Base-by-base conservation (phyloP, 2,329 filamentous ascomycete genomes). In the Aureobasidium mangrovei region DNA sequence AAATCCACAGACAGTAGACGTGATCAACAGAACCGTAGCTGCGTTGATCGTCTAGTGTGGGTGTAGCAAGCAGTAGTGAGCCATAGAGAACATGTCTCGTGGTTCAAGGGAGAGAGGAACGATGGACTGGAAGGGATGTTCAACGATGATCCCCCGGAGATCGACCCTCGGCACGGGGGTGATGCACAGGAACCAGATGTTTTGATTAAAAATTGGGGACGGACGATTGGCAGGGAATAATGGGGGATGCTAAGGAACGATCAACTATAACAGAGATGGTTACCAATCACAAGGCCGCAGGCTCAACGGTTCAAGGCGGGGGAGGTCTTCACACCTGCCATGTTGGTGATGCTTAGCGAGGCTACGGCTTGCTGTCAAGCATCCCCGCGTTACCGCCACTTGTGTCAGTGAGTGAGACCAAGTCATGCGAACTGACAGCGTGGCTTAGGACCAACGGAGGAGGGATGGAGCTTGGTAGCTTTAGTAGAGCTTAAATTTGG, bases 291-390 rank as follows among this genome's bases (percentile, higher is more conserved):
- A n/a, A 39, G 36, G 6, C 18, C 9, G 10, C 26, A 24, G 26
- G 39, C 27, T n/a, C n/a, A 9, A 41, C 39, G 39, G 39, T 26
- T 18, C 18, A 39, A 26, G 39, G 46, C 39, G 39, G 39, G 24
- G 31, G 40, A 9, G 7, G 10, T 38, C 43, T 36, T 28, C 48
- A 12, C 48, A 28, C 38, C 47, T 35, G 47, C 18, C 38, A 28
- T 42, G 12, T 43, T 43, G 39, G 32, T 52, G 26, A 31, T 35
- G 39, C 48, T 52, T 52, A 43, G 39, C 48, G 48, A 36, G 4
- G 10, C 39, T 36, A 31, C 12, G 48, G 48, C 39, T 29, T 43
- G 39, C 47, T 36, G 47, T 28, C 38, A 52, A 39, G 36, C 48
- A 52, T 36, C 24, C 24, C 31, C 31, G 32, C 48, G 39, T 43